Conservation (phyloP, 2,329 filamentous ascomycete species). For the Phaeosphaeriaceae sp. region DNA sequence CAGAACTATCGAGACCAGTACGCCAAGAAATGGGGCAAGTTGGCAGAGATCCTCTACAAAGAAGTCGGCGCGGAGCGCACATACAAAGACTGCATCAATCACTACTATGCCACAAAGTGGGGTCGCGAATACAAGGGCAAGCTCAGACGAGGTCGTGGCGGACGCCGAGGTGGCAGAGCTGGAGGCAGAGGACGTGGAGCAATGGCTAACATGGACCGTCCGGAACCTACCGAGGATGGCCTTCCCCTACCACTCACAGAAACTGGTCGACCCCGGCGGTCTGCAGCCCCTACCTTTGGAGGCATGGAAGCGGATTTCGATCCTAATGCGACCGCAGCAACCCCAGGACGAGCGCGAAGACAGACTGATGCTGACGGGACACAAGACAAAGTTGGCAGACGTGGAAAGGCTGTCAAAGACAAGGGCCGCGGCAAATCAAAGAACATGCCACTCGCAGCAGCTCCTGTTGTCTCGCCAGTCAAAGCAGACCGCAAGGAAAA, state of each 20-base stretch:
- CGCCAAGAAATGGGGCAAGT: slow-evolving; percentile 83
- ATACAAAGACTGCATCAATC: slow-evolving; percentile 82
- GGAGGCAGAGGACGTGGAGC: slow-evolving; percentile 60
- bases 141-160: slow-evolving; percentile 51
- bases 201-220: slow-evolving; percentile 60
- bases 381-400: slow-evolving; percentile 49
- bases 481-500: slow-evolving; percentile 45
- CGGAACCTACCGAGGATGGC: slow-evolving; percentile 51
- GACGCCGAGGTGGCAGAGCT: slow-evolving; percentile 38
- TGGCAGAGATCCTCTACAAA: slow-evolving; percentile 68
- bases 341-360: slow-evolving; percentile 44
- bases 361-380: slow-evolving; percentile 41
- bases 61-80: slow-evolving; percentile 63
- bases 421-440: slow-evolving; percentile 51
- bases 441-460: slow-evolving; percentile 50
- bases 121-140: slow-evolving; percentile 79
- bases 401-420: slow-evolving; percentile 49
- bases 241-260: slow-evolving; percentile 53
- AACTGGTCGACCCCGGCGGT: slow-evolving; percentile 58
- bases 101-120: slow-evolving; percentile 84
- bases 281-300: slow-evolving; percentile 73
- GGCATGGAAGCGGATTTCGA: slow-evolving; percentile 71
- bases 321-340: slow-evolving; percentile 41
- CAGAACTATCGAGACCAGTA: slow-evolving; percentile 73
- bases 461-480: slow-evolving; percentile 43